Conservation (phyloP, 441 rosid species). For the Bocquillonia castaneifolia region DNA sequence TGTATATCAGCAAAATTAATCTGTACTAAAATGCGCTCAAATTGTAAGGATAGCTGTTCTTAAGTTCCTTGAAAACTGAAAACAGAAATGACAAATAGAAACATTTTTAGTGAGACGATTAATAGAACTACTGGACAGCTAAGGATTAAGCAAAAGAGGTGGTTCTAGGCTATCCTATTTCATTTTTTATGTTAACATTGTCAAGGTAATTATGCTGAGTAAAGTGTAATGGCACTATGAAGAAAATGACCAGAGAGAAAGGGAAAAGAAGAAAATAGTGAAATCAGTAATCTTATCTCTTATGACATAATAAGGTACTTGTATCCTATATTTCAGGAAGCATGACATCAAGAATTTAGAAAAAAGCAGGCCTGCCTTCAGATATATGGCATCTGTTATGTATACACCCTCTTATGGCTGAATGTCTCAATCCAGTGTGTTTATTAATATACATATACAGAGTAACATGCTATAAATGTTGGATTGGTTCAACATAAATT, state of each 20-base stretch:
- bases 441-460: neutral
- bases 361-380: neutral
- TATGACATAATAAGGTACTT: neutral
- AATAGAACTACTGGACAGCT: neutral
- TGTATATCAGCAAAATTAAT: neutral
- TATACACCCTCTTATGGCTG: neutral
- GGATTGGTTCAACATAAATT: neutral
- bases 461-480: neutral
- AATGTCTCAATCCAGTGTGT: too few relatives aligned
- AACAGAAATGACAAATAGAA: neutral
- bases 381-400: neutral
- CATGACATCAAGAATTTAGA: neutral
- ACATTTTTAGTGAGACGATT: neutral
- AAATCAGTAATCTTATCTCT: neutral
- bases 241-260: neutral
- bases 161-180: neutral
- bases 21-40: neutral
- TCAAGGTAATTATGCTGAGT: neutral
- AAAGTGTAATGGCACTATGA: neutral
- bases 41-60: neutral
- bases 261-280: neutral
- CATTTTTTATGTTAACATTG: neutral
- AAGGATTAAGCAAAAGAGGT: neutral
- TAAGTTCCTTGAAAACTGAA: neutral
- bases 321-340: neutral